Conservation (phyloP, 2,329 filamentous ascomycete species). For the Fusarium verticillioides region DNA sequence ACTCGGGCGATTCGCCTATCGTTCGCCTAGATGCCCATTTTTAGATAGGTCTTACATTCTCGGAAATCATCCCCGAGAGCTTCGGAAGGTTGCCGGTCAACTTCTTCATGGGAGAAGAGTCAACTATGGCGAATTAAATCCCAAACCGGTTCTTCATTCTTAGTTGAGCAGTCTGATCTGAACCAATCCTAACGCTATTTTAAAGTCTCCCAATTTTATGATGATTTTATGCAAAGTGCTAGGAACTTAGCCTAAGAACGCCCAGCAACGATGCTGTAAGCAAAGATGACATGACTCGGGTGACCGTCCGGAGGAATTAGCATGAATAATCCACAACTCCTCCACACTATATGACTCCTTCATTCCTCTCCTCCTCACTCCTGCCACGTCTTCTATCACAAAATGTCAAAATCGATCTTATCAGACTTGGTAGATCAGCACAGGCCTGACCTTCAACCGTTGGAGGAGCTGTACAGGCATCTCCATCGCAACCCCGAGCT, state of each 20-base stretch:
- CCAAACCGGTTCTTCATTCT: fast-evolving
- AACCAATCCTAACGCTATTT: fast-evolving
- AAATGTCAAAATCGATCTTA: neutral
- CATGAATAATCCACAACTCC: neutral
- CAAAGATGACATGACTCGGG: neutral
- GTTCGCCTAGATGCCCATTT: too few relatives aligned
- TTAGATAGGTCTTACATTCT: too few relatives aligned
- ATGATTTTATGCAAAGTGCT: neutral
- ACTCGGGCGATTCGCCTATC: fast-evolving
- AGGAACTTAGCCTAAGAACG: too few relatives aligned
- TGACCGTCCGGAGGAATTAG: neutral
- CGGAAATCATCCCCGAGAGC: neutral
- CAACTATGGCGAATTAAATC: too few relatives aligned
- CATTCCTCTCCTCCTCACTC: too few relatives aligned
- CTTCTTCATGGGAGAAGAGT: too few relatives aligned
- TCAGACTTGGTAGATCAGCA: constrained; percentile 10
- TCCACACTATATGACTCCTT: neutral
- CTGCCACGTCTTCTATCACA: fast-evolving
- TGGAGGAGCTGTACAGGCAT: constrained; percentile 59
- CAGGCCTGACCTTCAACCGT: neutral
- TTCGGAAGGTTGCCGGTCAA: neutral
- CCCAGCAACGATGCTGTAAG: neutral
- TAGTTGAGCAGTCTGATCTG: fast-evolving
- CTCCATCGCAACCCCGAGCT: constrained; percentile 70
- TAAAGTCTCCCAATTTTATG: fast-evolving